Conservation (phyloP, 2,329 filamentous ascomycete genomes). For the Polytolypa hystricis region DNA sequence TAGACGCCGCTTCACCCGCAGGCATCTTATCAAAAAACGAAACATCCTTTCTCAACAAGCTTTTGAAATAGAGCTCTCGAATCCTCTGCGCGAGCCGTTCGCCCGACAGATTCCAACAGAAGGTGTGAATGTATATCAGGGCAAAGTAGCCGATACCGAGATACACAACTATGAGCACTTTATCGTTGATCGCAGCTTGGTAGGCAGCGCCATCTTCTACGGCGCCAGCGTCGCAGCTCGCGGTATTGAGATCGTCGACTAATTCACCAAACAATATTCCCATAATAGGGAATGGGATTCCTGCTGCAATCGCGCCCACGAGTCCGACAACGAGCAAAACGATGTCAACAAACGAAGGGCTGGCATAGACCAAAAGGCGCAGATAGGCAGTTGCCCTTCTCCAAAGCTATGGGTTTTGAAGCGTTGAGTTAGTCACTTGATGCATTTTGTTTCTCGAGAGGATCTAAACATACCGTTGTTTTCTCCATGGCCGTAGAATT, state of each 20-base stretch:
- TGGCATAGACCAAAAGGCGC: constrained; percentile 11
- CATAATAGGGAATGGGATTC: constrained; percentile 22
- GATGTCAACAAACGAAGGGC: constrained; percentile 11
- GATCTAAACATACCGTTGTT: neutral
- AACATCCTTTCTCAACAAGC: constrained; percentile 44
- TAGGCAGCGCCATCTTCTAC: constrained; percentile 14
- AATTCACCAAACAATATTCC: constrained; percentile 23
- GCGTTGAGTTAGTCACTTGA: too few species aligned
- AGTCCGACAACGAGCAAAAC: constrained; percentile 14
- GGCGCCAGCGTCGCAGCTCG: constrained; percentile 12
- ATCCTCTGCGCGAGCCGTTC: constrained; percentile 48
- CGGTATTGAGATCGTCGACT: constrained; percentile 20
- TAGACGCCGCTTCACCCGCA: constrained; percentile 36
- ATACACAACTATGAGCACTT: constrained; percentile 45
- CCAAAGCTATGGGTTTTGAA: neutral
- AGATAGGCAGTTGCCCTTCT: constrained; percentile 8
- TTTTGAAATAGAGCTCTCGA: constrained; percentile 46
- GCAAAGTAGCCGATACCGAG: constrained; percentile 47
- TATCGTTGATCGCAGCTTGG: constrained; percentile 39
- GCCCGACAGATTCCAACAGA: constrained; percentile 49
- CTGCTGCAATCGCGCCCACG: constrained; percentile 19
- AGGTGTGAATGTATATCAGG: constrained; percentile 48
- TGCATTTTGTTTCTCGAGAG: too few species aligned
- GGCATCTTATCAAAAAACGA: constrained; percentile 37
- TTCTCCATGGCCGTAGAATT: neutral